Evolutionary conservation across 148 eudicot genomes (phyloP).

Genomic region (Diospyros lotus): DNA sequence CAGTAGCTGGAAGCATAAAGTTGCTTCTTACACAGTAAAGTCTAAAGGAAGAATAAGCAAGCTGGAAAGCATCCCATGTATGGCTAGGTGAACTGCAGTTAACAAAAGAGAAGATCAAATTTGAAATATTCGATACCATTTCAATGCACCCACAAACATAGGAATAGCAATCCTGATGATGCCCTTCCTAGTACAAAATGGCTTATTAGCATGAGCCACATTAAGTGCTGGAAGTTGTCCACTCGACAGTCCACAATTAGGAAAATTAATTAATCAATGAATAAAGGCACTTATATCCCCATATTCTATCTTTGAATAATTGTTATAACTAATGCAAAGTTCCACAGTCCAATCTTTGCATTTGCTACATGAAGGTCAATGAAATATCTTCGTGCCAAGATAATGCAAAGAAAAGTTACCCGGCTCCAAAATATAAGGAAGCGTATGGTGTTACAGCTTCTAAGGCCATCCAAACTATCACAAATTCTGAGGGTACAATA

Average conservation of each 20-base stretch:
- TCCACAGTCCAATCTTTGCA: background rate
- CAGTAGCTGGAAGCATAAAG: slow-evolving; percentile 38
- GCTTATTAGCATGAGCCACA: background rate
- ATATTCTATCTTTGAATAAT: background rate
- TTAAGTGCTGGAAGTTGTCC: background rate
- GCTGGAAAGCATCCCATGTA: slow-evolving; percentile 91
- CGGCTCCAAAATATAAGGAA: background rate
- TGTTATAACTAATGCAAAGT: background rate
- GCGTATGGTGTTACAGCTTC: background rate
- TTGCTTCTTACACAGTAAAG: slow-evolving; percentile 71
- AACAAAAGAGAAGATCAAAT: slow-evolving; percentile 3
- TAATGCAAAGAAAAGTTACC: background rate
- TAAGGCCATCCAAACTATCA: background rate
- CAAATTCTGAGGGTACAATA: background rate
- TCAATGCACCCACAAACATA: background rate
- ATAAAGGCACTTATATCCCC: background rate
- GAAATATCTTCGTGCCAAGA: background rate
- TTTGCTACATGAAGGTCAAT: background rate
- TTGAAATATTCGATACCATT: background rate
- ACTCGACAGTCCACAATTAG: too few species aligned
- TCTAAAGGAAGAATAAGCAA: slow-evolving; percentile 82
- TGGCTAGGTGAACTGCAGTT: slow-evolving; percentile 82
- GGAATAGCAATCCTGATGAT: background rate
- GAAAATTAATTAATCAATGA: background rate
- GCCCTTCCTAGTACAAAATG: background rate